Evolutionary conservation across 1,284 basidiomycete genomes (phyloP), one percentile per base, ranked within the genome.

Genomic region (Schizopora paradoxa): DNA sequence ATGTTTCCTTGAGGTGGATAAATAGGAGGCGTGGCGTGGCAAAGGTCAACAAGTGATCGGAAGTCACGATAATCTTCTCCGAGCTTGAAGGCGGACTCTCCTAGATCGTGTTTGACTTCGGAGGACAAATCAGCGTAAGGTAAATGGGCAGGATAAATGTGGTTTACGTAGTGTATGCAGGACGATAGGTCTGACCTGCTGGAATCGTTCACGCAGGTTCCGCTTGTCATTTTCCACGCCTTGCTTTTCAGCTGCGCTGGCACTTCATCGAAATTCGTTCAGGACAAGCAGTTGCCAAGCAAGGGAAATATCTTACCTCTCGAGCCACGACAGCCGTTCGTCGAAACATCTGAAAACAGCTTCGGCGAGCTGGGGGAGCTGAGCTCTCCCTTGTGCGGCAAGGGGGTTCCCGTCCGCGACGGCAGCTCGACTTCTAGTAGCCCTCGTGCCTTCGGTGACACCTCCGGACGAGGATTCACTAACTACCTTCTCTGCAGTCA

Each of bases 31-130:
- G 77, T 75, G 6, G 49, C 47, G 60, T 91, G 79, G 63, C 88
- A 92, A 4, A 97, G 73, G 33, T 84, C 78, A 16, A 86, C 90
- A 6, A 97, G 74, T 28, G 80, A 88, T 10, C 76, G 69, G 67
- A 88, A 96, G 62, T 96, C 92, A 19, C 73, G 73, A 61, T 93
- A 92, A 53, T 85, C 73, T 57, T 95, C 91, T 2, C 92, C 91
- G 1, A 96, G 75, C 5, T 69, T 63, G 61, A 91, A 93, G 0
- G 91, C 91, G 40, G 80, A 67, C 27, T 77, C 71, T 6, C 76
- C 72, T 52, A 84, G 74, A 3, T 83, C 84, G 46, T 81, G 79
- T 42, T 72, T 72, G n/a, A 82, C 82, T 86, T 43, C 32, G 27
- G 31, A 36, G 26, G 22, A 14, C 18, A 37, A 16, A 11, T 45